Conservation (phyloP, 164 flowering plant genomes). For the Liriodendron chinense region DNA sequence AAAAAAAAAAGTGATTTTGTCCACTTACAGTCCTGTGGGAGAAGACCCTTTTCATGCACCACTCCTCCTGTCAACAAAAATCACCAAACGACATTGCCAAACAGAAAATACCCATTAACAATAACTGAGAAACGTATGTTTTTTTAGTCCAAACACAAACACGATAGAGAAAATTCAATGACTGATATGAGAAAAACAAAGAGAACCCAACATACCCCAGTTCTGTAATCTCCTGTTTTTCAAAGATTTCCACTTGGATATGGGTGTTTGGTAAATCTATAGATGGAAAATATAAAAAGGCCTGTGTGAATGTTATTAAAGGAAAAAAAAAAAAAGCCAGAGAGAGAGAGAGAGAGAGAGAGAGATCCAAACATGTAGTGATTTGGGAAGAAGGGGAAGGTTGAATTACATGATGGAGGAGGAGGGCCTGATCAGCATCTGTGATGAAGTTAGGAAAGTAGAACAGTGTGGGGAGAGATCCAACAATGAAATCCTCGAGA, state of each 20-base stretch:
- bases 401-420: constrained; percentile 45
- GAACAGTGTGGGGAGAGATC: constrained; percentile 54
- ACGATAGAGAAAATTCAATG: background rate
- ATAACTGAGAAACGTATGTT: background rate
- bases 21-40: constrained; percentile 69
- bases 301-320: background rate
- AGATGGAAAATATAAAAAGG: background rate
- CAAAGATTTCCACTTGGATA: constrained; percentile 79
- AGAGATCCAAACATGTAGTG: background rate
- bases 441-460: constrained; percentile 74
- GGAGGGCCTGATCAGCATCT: constrained; percentile 42
- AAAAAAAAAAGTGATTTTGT: background rate
- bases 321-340: background rate
- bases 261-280: constrained; percentile 64
- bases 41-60: constrained; percentile 91
- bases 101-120: background rate
- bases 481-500: constrained; percentile 34
- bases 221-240: constrained; percentile 84
- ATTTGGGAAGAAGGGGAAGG: background rate
- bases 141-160: background rate
- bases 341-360: background rate
- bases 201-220: constrained; percentile 59
- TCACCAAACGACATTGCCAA: background rate
- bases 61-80: constrained; percentile 58
- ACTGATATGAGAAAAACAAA: background rate